These are phyloP conservation scores for Arabidopsis suecica DNA, from an alignment of 345 rosid species.

Conservation along the genomic window DNA sequence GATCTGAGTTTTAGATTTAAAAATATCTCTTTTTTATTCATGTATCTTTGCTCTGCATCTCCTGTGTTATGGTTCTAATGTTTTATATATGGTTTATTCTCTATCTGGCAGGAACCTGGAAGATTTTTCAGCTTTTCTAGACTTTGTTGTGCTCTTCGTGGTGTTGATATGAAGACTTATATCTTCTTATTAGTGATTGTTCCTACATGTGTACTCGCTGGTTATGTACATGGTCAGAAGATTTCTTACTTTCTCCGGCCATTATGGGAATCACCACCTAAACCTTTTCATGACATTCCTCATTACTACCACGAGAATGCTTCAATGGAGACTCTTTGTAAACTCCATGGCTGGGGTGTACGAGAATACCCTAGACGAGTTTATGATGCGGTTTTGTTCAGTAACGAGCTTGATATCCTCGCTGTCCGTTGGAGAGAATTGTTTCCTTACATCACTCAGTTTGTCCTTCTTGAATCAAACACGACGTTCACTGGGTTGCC, in stretches of 20 bases:
- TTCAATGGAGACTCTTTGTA: constrained; percentile 80
- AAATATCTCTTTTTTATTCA: too few relatives aligned
- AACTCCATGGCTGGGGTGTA: constrained; percentile 85
- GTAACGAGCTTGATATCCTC: constrained; percentile 82
- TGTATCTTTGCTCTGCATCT: constrained; percentile 5
- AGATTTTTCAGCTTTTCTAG: constrained; percentile 81
- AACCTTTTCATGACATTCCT: constrained; percentile 77
- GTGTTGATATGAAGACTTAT: constrained; percentile 77
- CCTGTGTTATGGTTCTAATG: constrained; percentile 7
- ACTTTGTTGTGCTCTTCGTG: constrained; percentile 88
- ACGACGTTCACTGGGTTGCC: constrained; percentile 77
- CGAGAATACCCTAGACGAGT: constrained; percentile 86
- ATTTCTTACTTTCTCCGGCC: constrained; percentile 84
- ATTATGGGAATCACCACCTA: constrained; percentile 86
- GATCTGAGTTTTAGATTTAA: constrained; percentile 32
- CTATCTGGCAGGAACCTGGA: constrained; percentile 72
- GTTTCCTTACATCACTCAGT: constrained; percentile 77
- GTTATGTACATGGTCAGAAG: constrained; percentile 79
- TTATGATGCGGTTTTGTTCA: constrained; percentile 83
- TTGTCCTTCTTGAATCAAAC: constrained; percentile 82
- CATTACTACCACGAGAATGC: constrained; percentile 84
- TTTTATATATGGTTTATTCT: constrained; percentile 14
- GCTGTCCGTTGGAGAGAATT: constrained; percentile 78
- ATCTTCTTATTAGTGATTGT: constrained; percentile 70
- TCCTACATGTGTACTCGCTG: constrained; percentile 68